Percentiles rank a stretch among this genome's conserved stretches.
phyloP scores from a whole-genome alignment of 768 basidiomycete species.

The Scleroderma bovista region DNA sequence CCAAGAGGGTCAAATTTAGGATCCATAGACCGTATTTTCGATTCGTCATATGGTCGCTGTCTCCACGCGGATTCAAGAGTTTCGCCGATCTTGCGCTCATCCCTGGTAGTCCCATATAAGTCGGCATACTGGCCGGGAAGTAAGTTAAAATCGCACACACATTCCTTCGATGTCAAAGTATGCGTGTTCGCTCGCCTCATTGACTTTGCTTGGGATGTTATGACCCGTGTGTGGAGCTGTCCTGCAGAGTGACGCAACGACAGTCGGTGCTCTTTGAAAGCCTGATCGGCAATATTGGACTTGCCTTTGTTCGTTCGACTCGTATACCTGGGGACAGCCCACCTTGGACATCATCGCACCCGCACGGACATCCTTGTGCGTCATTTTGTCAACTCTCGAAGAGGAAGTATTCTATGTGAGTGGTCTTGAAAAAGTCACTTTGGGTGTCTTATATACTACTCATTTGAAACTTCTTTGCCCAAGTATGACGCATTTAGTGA shows the following conservation, averaged over 20 bases:
- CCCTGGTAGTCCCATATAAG: conserved; percentile 24
- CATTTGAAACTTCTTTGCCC: too few relatives aligned
- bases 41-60: conserved; percentile 27
- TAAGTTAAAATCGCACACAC: conserved; percentile 20
- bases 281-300: too few relatives aligned
- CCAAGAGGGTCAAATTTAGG: conserved; percentile 41
- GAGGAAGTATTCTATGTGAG: too few relatives aligned
- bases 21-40: conserved; percentile 23
- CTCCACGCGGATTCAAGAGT: conserved; percentile 30
- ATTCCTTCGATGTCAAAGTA: conserved; percentile 39
- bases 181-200: conserved; percentile 29
- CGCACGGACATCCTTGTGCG: conserved; percentile 11
- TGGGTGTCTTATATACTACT: too few relatives aligned
- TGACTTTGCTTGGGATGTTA: conserved; percentile 22
- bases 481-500: too few relatives aligned
- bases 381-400: conserved; percentile 7
- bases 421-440: too few relatives aligned
- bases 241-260: conserved; percentile 9
- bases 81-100: conserved; percentile 39
- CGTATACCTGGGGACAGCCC: conserved; percentile 44
- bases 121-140: background rate
- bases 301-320: conserved; percentile 45
- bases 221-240: conserved; percentile 18
- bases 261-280: background rate
- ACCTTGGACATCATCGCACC: conserved; percentile 47